Conservation (phyloP, 345 rosid genomes). For the Eucalyptus pauciflora region DNA sequence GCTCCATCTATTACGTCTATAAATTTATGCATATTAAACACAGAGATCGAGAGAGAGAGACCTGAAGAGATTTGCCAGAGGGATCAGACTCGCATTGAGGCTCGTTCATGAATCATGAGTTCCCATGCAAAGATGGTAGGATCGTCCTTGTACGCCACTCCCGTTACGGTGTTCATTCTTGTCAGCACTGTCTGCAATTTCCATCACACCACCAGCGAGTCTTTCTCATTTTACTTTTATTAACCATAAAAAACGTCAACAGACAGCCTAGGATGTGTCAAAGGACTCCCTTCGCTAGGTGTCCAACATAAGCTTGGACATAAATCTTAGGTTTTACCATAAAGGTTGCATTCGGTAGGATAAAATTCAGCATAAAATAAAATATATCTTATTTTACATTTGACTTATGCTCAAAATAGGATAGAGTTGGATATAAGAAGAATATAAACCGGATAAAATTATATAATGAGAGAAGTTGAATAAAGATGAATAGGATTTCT, state of each 20-base stretch:
- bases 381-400: fast-evolving
- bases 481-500: too few relatives aligned
- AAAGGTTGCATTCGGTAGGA: background rate
- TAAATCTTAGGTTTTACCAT: background rate
- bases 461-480: fast-evolving
- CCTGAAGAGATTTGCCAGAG: slow-evolving; percentile 51
- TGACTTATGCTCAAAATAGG: fast-evolving
- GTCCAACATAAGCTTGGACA: background rate
- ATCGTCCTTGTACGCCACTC: slow-evolving; percentile 58
- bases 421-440: fast-evolving
- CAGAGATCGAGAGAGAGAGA: background rate
- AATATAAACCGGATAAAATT: too few relatives aligned
- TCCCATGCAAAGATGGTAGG: slow-evolving; percentile 86
- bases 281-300: background rate
- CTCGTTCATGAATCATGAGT: slow-evolving; percentile 83
- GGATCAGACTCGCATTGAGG: slow-evolving; percentile 45
- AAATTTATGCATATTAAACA: background rate
- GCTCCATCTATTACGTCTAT: background rate
- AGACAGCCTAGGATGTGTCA: background rate
- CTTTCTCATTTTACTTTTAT: background rate
- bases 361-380: too few relatives aligned
- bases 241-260: background rate
- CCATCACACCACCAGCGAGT: background rate
- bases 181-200: slow-evolving; percentile 49
- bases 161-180: slow-evolving; percentile 61